Evolutionary conservation across 345 rosid species (phyloP).

Genomic region (Microcos paniculata): DNA sequence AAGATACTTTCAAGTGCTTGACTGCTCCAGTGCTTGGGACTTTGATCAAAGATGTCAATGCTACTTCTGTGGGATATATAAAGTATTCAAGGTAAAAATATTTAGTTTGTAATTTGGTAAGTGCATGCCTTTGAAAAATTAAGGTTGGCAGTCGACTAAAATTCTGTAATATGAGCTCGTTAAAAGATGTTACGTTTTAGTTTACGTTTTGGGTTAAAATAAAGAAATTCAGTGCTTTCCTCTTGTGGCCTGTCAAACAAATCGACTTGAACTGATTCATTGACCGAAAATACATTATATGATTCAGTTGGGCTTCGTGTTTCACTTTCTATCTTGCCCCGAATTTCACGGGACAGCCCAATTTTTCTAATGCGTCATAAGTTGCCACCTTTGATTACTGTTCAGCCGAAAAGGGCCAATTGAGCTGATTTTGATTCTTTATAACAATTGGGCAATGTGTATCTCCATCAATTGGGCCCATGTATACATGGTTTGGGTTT

Average conservation of each 20-base stretch:
- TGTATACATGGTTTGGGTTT: not conserved
- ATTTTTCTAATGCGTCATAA: not conserved
- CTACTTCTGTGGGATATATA: conserved; percentile 11
- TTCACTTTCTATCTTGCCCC: not conserved
- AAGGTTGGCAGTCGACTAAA: not conserved
- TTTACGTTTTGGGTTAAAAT: no score
- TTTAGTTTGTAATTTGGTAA: not conserved
- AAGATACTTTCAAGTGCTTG: conserved; percentile 20
- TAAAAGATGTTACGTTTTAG: no score
- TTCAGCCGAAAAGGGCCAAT: no score
- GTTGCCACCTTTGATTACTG: no score
- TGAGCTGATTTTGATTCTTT: not conserved
- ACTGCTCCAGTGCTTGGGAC: conserved; percentile 12
- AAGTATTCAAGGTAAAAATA: conserved; percentile 13
- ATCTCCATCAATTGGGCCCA: not conserved
- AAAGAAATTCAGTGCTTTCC: no score
- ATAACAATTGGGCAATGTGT: not conserved
- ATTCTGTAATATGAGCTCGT: not conserved
- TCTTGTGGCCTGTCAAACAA: no score
- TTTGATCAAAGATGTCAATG: conserved; percentile 7
- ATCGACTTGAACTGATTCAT: no score
- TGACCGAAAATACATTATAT: no score
- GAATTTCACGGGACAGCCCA: not conserved
- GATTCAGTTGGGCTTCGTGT: not conserved
- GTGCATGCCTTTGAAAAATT: not conserved